Evolutionary conservation across 352 stramenopile genomes (phyloP), one percentile per base, ranked within the genome.

Genomic region (Phytophthora europaea): DNA sequence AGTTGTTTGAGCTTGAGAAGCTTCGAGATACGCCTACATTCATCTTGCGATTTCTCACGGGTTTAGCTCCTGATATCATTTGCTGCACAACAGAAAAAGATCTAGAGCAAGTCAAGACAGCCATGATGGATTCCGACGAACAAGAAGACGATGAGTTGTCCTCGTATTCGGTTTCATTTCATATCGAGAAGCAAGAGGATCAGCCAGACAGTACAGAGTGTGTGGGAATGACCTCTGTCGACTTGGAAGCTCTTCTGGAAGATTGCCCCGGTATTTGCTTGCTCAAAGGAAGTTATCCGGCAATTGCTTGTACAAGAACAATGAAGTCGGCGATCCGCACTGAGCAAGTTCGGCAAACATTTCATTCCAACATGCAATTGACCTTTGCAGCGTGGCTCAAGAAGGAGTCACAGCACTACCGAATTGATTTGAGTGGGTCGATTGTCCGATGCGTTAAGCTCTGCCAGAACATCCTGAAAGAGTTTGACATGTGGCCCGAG

Each of bases 11-110:
- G 1, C 66, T 76, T 0, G 51, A 79, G 40, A 52, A 33, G 0
- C 71, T 94, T 48, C 87, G 87, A 4, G 81, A 84, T 28, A 89
- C 80, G 0, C 75, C 87, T 16, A 81, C 87, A 13, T 92, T 92
- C 48, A 76, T 92, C 31, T 51, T 95, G 28, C 87, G 87, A 0
- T 90, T 93, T 68, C 47, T 85, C 4, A 75, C 75, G 10, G 72
- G 65, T 12, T 73, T 85, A 43, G 75, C 62, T 6, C 50, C 75
- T 1, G 75, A 81, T 12, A 62, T 82, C 13, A 50, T 82, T 16
- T 82, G 75, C 47, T 82, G 75, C 22, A 65, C 72, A 0, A 76
- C 78, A 34, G 3, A 6, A 13, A 34, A 52, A 2, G 78, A 85
- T 15, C 10, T 74, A 4, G 52, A 75, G 18, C 57, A 76, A 23